Percentiles rank a stretch among this genome's conserved stretches.
phyloP scores from a whole-genome alignment of 176 grass and related monocot species.

The Raddia distichophylla region DNA sequence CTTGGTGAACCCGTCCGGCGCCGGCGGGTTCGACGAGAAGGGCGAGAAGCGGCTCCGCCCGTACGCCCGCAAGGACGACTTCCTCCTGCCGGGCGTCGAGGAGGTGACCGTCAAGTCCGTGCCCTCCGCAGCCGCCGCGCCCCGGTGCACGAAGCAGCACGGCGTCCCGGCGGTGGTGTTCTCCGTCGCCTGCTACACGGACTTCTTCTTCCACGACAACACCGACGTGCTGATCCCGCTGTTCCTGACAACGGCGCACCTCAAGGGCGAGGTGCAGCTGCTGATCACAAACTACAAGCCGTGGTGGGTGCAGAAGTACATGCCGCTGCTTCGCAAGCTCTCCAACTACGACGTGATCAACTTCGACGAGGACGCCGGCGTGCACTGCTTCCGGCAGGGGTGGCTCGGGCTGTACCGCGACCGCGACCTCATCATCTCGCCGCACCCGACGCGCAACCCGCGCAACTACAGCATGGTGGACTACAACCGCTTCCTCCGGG shows the following conservation, averaged over 20 bases:
- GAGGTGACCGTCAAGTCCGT: conserved; percentile 65
- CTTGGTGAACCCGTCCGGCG: conserved; percentile 47
- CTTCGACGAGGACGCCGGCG: conserved; percentile 56
- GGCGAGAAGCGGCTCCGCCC: conserved; percentile 54
- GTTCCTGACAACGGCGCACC: conserved; percentile 60
- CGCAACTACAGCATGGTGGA: conserved; percentile 67
- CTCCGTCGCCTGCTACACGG: conserved; percentile 69
- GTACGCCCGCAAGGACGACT: conserved; percentile 63
- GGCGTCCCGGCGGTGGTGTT: conserved; percentile 61
- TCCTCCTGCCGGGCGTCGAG: conserved; percentile 48
- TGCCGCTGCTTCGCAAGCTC: conserved; percentile 57
- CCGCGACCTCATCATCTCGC: conserved; percentile 75
- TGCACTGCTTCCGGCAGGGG: conserved; percentile 63
- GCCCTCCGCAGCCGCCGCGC: not conserved
- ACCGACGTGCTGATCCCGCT: conserved; percentile 62
- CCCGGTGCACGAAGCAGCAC: conserved; percentile 52
- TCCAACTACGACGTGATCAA: conserved; percentile 62
- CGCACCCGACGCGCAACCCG: conserved; percentile 56
- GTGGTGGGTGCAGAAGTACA: conserved; percentile 74
- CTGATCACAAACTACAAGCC: conserved; percentile 66
- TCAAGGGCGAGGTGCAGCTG: conserved; percentile 71
- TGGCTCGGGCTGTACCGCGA: conserved; percentile 61
- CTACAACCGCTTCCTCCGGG: conserved; percentile 61
- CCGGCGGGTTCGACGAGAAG: conserved; percentile 34
- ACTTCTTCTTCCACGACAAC: conserved; percentile 91